Evolutionary conservation across 2,329 filamentous ascomycete species (phyloP), one percentile per base, ranked within the genome.

Genomic region (Fusarium sp.): DNA sequence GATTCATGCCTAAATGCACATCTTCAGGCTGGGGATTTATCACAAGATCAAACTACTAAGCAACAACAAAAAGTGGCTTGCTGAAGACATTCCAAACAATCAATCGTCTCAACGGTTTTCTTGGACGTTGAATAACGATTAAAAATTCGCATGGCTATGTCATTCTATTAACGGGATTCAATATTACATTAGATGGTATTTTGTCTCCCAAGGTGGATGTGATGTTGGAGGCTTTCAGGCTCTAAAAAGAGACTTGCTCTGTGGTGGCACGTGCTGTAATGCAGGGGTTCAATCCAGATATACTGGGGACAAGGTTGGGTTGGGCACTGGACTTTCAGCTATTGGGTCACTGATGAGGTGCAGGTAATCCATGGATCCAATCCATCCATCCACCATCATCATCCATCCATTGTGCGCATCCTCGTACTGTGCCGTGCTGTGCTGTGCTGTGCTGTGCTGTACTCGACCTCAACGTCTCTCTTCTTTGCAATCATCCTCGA

Each of bases 211-310:
- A 36, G 7, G 15, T 36, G 34, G 34, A n/a, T 16, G 23, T 42
- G 15, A 26, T 23, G 46, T 38, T 31, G 34, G 34, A 36, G 37
- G 50, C 45, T 68, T 42, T 55, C 44, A 53, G 54, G 42, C 33
- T 47, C 18, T 38, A 26, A 31, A 23, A 49, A 20, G 52, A 52
- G 53, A 61, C 61, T 47, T 56, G 67, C 45, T 34, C 18, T 26
- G 40, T 61, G 44, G 42, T 72, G 72, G 72, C 72, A 72, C 72
- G 72, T 74, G 72, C 72, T 44, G 65, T 36, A 30, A 62, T 64
- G 65, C 72, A 74, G 67, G 72, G 72, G 72, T 63, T 62, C 52
- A 59, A 65, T 62, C 52, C 61, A 65, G 34, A 8, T 26, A 50
- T 26, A 50, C 40, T 10, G 10, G 30, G 10, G 30, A 30, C 30